These are phyloP conservation scores for Arctium lappa DNA, from an alignment of 129 eudicot genomes.

Conservation along the genomic window DNA sequence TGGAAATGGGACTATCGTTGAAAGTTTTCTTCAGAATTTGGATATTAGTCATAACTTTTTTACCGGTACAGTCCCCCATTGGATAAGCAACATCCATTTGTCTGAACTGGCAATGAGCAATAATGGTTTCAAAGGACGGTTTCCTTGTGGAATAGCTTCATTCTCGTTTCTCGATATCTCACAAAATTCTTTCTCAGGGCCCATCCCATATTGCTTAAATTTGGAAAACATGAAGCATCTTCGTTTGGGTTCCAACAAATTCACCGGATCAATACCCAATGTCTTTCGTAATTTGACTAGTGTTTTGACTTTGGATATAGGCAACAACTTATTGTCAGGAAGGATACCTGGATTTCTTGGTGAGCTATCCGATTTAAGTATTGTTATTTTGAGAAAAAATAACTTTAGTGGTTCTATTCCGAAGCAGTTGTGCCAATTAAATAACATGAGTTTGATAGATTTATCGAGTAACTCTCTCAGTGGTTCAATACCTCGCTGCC, in stretches of 20 bases:
- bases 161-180: background rate
- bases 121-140: conserved; percentile 5
- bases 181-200: background rate
- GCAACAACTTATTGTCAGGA: conserved; percentile 11
- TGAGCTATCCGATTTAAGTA: background rate
- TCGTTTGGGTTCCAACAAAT: background rate
- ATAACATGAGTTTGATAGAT: conserved; percentile 16
- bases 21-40: background rate
- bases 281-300: background rate
- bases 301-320: conserved; percentile 13
- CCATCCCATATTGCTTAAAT: background rate
- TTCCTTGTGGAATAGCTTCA: background rate
- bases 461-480: conserved; percentile 15
- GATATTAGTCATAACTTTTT: background rate
- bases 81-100: background rate
- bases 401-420: conserved; percentile 14
- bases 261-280: background rate
- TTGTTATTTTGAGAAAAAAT: background rate
- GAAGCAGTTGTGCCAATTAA: conserved; percentile 10
- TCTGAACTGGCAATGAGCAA: background rate
- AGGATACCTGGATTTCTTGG: background rate
- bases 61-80: background rate
- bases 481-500: conserved; percentile 25
- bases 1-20: background rate
- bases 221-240: background rate